phyloP scores from a whole-genome alignment of 2,329 filamentous ascomycete genomes.

The Colletotrichum aenigma region DNA sequence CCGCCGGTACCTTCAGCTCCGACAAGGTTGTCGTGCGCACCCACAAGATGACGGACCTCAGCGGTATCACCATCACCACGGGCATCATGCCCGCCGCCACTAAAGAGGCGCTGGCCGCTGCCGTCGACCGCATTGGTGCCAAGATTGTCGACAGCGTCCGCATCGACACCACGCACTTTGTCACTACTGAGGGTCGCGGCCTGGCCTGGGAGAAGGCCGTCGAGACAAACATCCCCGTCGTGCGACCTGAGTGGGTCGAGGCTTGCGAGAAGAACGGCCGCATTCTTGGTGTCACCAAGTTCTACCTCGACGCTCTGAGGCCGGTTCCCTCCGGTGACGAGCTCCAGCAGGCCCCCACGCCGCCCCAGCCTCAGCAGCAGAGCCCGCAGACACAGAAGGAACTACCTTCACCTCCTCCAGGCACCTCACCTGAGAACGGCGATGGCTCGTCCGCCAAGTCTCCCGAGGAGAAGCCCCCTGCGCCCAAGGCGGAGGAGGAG shows the following conservation, averaged over 20 bases:
- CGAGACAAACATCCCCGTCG: constrained; percentile 97
- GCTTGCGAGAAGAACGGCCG: constrained; percentile 93
- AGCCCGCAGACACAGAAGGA: constrained; percentile 35
- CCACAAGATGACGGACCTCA: constrained; percentile 98
- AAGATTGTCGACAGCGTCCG: constrained; percentile 89
- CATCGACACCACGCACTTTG: constrained; percentile 98
- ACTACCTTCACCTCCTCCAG: constrained; percentile 28
- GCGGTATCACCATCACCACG: constrained; percentile 91
- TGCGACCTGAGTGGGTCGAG: constrained; percentile 95
- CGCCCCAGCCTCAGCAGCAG: constrained; percentile 24
- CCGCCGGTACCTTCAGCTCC: constrained; percentile 83
- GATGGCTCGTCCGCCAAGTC: constrained; percentile 16
- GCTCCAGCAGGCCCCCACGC: constrained; percentile 26
- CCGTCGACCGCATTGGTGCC: constrained; percentile 87
- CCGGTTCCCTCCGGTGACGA: constrained; percentile 45
- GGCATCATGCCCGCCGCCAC: constrained; percentile 79
- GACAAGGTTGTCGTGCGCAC: constrained; percentile 87
- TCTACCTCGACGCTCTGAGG: constrained; percentile 84
- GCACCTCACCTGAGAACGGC: constrained; percentile 29
- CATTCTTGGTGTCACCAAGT: constrained; percentile 92
- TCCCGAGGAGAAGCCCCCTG: constrained; percentile 15
- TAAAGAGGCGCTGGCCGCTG: constrained; percentile 74
- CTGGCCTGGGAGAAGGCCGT: constrained; percentile 94
- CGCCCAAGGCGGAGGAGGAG: constrained; percentile 24
- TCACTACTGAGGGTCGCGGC: constrained; percentile 91